Evolutionary conservation across 495 filamentous ascomycete species (phyloP).

Genomic region (Cairneyella variabilis): DNA sequence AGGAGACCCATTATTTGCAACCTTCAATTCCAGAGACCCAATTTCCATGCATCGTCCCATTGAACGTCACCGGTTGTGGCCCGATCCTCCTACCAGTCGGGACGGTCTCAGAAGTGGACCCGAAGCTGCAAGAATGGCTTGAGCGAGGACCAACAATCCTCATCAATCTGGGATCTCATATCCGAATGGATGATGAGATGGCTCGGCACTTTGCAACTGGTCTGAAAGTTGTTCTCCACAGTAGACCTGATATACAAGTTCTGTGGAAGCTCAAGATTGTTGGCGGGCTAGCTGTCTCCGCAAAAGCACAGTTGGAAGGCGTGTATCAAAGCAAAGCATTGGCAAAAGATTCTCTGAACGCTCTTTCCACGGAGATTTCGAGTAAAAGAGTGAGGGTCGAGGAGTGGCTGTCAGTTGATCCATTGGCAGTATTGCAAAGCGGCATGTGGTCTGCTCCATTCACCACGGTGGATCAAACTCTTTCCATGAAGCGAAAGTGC

Average conservation of each 20-base stretch:
- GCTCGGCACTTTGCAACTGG: background rate
- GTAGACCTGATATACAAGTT: conserved; percentile 33
- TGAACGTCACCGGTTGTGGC: background rate
- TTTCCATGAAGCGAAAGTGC: conserved; percentile 42
- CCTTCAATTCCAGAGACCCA: conserved; percentile 37
- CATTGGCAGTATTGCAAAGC: conserved; percentile 40
- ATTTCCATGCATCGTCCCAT: conserved; percentile 32
- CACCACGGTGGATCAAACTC: conserved; percentile 52
- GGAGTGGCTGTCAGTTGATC: conserved; percentile 45
- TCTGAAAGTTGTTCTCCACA: conserved; percentile 8
- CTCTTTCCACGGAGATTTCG: conserved; percentile 18
- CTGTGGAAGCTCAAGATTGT: conserved; percentile 43
- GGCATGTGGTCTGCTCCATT: conserved; percentile 44
- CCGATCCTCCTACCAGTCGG: conserved; percentile 4
- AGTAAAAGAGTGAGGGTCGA: conserved; percentile 32
- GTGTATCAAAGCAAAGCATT: conserved; percentile 13
- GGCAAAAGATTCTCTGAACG: background rate
- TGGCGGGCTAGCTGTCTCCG: background rate
- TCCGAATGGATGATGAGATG: conserved; percentile 3
- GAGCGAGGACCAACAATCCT: conserved; percentile 40
- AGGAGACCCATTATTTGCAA: conserved; percentile 32
- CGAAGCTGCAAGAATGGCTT: conserved; percentile 44
- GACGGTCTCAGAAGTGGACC: conserved; percentile 33
- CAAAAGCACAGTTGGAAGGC: conserved; percentile 18
- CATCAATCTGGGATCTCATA: conserved; percentile 46